Percentiles rank a stretch among this genome's conserved stretches.
phyloP scores from a whole-genome alignment of 148 eudicot genomes.

The Amaranthus hypochondriacus region DNA sequence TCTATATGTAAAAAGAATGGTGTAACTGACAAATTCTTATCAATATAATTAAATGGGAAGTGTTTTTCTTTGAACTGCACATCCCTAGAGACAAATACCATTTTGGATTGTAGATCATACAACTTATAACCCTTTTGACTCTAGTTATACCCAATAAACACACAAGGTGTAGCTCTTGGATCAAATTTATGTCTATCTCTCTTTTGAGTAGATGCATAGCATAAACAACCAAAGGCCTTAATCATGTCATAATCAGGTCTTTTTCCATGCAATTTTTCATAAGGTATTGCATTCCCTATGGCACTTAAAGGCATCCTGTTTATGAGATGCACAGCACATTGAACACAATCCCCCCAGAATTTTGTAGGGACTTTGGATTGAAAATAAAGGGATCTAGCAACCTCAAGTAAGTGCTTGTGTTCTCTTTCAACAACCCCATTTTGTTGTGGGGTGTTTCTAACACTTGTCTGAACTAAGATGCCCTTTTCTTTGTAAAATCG shows the following conservation, averaged over 20 bases:
- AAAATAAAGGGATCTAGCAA: too few relatives aligned
- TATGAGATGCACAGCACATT: not conserved
- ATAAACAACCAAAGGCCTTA: not conserved
- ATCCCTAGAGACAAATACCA: not conserved
- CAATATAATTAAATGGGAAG: too few relatives aligned
- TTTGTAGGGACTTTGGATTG: too few relatives aligned
- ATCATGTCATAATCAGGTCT: not conserved
- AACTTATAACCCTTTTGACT: too few relatives aligned
- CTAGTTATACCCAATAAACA: too few relatives aligned
- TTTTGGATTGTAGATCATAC: too few relatives aligned
- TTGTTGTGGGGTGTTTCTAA: not conserved
- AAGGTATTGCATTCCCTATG: too few relatives aligned
- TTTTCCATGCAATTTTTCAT: too few relatives aligned
- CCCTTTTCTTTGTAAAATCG: not conserved
- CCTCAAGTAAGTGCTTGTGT: not conserved
- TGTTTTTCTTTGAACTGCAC: too few relatives aligned
- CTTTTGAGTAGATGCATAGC: not conserved
- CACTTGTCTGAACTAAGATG: not conserved
- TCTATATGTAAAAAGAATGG: too few relatives aligned
- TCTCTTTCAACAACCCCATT: not conserved
- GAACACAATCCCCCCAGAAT: too few relatives aligned
- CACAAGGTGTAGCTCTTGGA: not conserved
- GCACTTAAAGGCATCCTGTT: not conserved
- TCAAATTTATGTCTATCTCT: not conserved
- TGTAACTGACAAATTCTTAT: too few relatives aligned